Base-by-base conservation (phyloP, 1,284 basidiomycete genomes). In the Tausonia pullulans region DNA sequence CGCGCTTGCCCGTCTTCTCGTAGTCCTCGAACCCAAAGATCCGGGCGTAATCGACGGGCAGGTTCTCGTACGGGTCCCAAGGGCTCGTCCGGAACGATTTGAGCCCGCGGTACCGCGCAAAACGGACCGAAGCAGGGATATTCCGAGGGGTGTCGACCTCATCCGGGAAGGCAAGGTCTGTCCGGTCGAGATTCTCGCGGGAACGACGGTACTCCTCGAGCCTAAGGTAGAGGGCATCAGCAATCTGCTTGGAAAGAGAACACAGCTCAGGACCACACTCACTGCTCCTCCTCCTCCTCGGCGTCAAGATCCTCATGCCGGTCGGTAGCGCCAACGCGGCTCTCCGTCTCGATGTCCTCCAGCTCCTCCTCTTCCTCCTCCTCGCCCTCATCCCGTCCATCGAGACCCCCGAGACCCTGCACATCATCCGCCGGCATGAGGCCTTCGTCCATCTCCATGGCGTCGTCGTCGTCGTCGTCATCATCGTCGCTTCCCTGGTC, bases 21-120 rank as follows among this genome's bases (percentile, higher is more conserved):
- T 88, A 98, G 72, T 95, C 90, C 75, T 97, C 93, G 72, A 98
- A 98, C 75, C 95, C 90, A 78, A 98, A 99, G 70, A 98, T 95
- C 54, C 88, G 82, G 0, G 87, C 92, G 72, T 98, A 98, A 72
- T 98, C 94, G 62, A 86, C 77, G 4, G 95, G 96, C 16, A 99
- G 80, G 71, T 96, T 95, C 77, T 98, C 95, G 71, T 91, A 98
- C 6, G 95, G 86, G 75, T 98, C 95, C 95, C 95, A 99, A 27
- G 89, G 88, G 71, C 88, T 92, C 2, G 96, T 98, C 50, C 95
- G 82, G 81, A 98, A 90, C 11, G 88, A 92, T 63, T 87, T 86
- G 75, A 99, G 76, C 0, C 95, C 96, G 64, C 95, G 85, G 76
- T 87, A 99, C 48, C 95, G 83, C 70, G 92, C 90, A 77, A 98